Conservation (phyloP, 768 basidiomycete genomes). For the Candolleomyces eurysporus region DNA sequence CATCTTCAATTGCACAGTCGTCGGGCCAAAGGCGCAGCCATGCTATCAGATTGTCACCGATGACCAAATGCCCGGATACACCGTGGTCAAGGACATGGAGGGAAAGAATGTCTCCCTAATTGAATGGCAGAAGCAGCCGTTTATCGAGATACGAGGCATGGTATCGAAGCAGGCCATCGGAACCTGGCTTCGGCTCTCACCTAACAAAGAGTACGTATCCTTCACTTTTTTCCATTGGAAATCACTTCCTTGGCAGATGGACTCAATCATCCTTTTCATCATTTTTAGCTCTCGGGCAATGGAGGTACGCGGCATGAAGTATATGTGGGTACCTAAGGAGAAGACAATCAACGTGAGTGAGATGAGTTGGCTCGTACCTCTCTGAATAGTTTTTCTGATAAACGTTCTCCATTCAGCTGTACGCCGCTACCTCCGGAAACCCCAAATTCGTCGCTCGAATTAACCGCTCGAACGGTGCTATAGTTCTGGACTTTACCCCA, state of each 20-base stretch:
- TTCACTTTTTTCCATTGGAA: not conserved
- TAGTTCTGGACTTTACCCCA: slow-evolving; percentile 55
- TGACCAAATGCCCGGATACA: slow-evolving; percentile 47
- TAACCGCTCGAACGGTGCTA: slow-evolving; percentile 39
- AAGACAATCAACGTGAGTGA: slow-evolving; percentile 51
- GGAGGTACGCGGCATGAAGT: slow-evolving; percentile 47
- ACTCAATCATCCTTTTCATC: slow-evolving; percentile 1
- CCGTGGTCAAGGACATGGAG: slow-evolving; percentile 48
- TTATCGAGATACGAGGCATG: slow-evolving; percentile 54
- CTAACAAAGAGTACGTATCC: slow-evolving; percentile 38
- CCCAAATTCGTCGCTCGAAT: slow-evolving; percentile 48
- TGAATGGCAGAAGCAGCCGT: slow-evolving; percentile 51
- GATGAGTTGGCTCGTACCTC: not conserved
- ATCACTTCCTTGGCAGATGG: slow-evolving; percentile 1
- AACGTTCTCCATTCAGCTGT: too few relatives aligned
- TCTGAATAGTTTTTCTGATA: too few relatives aligned
- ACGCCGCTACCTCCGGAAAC: slow-evolving; percentile 33
- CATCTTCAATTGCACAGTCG: slow-evolving; percentile 53
- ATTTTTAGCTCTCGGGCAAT: slow-evolving; percentile 44
- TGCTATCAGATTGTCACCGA: slow-evolving; percentile 53
- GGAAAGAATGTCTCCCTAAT: slow-evolving; percentile 51
- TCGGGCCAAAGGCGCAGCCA: slow-evolving; percentile 48
- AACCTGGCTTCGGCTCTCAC: slow-evolving; percentile 55
- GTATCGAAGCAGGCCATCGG: slow-evolving; percentile 45
- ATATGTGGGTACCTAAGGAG: slow-evolving; percentile 56